Evolutionary conservation across 805 yeast species (phyloP).

Genomic region (Candida ulmi): DNA sequence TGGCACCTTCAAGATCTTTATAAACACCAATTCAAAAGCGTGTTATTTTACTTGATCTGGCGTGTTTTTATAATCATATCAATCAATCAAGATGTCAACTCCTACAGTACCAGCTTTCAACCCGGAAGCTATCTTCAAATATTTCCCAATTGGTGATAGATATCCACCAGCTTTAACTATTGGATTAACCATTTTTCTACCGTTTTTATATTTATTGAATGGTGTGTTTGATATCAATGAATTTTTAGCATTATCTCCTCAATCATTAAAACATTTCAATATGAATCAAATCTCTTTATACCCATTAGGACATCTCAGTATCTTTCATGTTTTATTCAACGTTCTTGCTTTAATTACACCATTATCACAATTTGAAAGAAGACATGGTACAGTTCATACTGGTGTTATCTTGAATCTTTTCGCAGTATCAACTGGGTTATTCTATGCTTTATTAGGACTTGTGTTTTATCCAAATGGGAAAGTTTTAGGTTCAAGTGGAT

Average conservation of each 20-base stretch:
- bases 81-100: neutral
- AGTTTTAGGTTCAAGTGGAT: constrained; percentile 65
- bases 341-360: constrained; percentile 51
- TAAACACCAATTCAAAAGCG: too few relatives aligned
- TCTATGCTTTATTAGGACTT: constrained; percentile 24
- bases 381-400: constrained; percentile 80
- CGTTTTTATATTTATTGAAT: constrained; percentile 36
- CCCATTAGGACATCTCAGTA: constrained; percentile 60
- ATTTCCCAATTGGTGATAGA: constrained; percentile 16
- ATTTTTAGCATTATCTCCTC: constrained; percentile 47
- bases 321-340: constrained; percentile 59
- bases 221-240: constrained; percentile 25
- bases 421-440: constrained; percentile 58
- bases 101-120: neutral
- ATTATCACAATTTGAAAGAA: constrained; percentile 58
- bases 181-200: constrained; percentile 54
- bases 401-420: constrained; percentile 72
- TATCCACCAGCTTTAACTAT: constrained; percentile 57
- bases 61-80: too few relatives aligned
- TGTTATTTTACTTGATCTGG: neutral
- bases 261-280: constrained; percentile 43
- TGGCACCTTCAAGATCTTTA: too few relatives aligned
- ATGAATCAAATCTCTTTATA: constrained; percentile 48
- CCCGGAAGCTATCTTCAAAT: neutral
- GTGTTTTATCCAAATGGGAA: constrained; percentile 45